Evolutionary conservation across 2,329 filamentous ascomycete genomes (phyloP), one percentile per base, ranked within the genome.

Genomic region (Colletotrichum falcatum): DNA sequence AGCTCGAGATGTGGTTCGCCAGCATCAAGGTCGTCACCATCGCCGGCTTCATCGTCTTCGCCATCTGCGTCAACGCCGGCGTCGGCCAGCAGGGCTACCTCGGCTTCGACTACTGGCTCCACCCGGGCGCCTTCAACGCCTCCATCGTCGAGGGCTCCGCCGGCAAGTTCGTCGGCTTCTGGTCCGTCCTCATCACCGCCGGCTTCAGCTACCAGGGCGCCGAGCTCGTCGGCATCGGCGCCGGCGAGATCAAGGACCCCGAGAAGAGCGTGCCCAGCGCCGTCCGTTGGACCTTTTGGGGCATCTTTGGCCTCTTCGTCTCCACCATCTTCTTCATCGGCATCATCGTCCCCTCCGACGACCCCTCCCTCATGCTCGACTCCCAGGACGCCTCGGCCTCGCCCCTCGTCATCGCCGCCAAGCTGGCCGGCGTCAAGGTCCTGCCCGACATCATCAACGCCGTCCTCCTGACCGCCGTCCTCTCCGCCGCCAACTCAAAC

Each of bases 1-100:
- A 95, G 77, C 83, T 93, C 35, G 93, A 95, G 78, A 93, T 94
- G 81, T 94, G 90, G 87, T 90, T 95, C 74, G 90, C 91, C 7
- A 88, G 85, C 67, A 89, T 95, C 83, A 95, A 95, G 80, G 91
- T 95, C 66, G 75, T 94, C 60, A 93, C 92, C 35, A 88, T 94
- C 48, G 64, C 93, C 53, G 92, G 92, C 51, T 93, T 94, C 82
- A 87, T 93, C 83, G 90, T 95, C 77, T 93, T 94, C 75, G 89
- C 87, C 73, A 91, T 94, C 74, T 92, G 90, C 79, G 86, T 94
- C 81, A 90, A 93, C 76, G 91, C 91, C 3, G 92, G 92, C 55
- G 91, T 85, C 7, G 90, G 92, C 26, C 76, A 88, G 20, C 84
- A 93, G 72, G 90, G 90, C n/a, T 91, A 92, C 75, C 84, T 94